Evolutionary conservation across 1,284 basidiomycete species (phyloP).

Genomic region (Marasmius tenuissimus): DNA sequence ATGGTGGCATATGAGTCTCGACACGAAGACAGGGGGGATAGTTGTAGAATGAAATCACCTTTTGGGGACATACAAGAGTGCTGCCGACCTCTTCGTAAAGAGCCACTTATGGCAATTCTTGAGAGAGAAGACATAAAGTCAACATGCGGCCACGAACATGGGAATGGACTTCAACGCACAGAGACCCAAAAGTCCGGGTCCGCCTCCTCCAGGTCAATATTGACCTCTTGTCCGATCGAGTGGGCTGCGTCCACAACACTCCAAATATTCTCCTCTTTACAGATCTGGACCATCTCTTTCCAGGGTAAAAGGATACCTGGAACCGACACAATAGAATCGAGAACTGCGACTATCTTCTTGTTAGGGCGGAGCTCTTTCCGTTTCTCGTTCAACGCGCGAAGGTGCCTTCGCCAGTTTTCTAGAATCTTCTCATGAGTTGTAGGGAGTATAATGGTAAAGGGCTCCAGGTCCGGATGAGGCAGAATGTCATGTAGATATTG

Average conservation of each 20-base stretch:
- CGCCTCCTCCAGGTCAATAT: slow-evolving; percentile 58
- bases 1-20: background rate
- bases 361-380: slow-evolving; percentile 2
- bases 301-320: slow-evolving; percentile 81
- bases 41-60: slow-evolving; percentile 42
- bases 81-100: slow-evolving; percentile 68
- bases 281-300: slow-evolving; percentile 74
- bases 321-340: slow-evolving; percentile 72
- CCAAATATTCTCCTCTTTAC: slow-evolving; percentile 65
- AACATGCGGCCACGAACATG: background rate
- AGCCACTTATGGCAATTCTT: slow-evolving; percentile 89
- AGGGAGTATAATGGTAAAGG: slow-evolving; percentile 62
- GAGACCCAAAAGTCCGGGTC: slow-evolving; percentile 83
- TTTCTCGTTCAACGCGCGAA: slow-evolving; percentile 14
- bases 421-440: slow-evolving; percentile 62
- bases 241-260: slow-evolving; percentile 87
- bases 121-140: background rate
- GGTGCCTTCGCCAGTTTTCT: slow-evolving; percentile 47
- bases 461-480: slow-evolving; percentile 51
- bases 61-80: slow-evolving; percentile 77
- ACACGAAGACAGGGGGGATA: background rate
- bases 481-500: slow-evolving; percentile 61
- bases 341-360: slow-evolving; percentile 58
- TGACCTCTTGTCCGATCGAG: slow-evolving; percentile 68
- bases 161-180: slow-evolving; percentile 36